These are phyloP conservation scores for Hyaloscypha variabilis DNA, from an alignment of 495 filamentous ascomycete genomes.

Conservation along the genomic window DNA sequence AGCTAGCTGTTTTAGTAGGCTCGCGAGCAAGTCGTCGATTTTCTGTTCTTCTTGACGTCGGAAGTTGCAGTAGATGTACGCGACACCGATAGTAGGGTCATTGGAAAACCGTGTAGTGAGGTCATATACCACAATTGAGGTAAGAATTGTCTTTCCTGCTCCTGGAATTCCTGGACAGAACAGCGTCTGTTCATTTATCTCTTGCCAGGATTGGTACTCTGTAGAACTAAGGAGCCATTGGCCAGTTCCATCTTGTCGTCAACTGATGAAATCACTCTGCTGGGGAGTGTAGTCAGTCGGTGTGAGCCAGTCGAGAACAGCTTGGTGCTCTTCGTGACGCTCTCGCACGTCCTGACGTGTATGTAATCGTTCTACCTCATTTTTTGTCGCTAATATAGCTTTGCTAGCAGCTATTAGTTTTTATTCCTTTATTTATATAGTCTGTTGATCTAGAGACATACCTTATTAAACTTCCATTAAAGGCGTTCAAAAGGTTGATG, in stretches of 20 bases:
- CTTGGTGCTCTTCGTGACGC: neutral
- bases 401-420: neutral
- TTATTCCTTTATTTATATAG: neutral
- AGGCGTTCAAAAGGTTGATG: constrained; percentile 7
- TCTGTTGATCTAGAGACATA: neutral
- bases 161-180: no score
- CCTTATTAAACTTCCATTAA: neutral
- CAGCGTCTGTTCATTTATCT: constrained; percentile 31
- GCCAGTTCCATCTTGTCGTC: constrained; percentile 40
- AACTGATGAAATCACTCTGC: constrained; percentile 37
- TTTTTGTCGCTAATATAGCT: neutral
- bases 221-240: constrained; percentile 42
- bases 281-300: constrained; percentile 34
- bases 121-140: constrained; percentile 38
- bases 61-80: constrained; percentile 47
- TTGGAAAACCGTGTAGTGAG: constrained; percentile 29
- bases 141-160: constrained; percentile 37
- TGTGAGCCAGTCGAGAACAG: constrained; percentile 35
- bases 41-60: constrained; percentile 37
- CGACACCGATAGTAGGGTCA: constrained; percentile 35
- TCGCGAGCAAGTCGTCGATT: constrained; percentile 31
- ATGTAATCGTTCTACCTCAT: neutral
- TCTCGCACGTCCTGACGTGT: constrained; percentile 1
- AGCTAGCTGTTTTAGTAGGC: constrained; percentile 42
- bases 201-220: constrained; percentile 38